Evolutionary conservation across 2,329 filamentous ascomycete genomes (phyloP).

Genomic region (Penicillium fuscoglaucum): DNA sequence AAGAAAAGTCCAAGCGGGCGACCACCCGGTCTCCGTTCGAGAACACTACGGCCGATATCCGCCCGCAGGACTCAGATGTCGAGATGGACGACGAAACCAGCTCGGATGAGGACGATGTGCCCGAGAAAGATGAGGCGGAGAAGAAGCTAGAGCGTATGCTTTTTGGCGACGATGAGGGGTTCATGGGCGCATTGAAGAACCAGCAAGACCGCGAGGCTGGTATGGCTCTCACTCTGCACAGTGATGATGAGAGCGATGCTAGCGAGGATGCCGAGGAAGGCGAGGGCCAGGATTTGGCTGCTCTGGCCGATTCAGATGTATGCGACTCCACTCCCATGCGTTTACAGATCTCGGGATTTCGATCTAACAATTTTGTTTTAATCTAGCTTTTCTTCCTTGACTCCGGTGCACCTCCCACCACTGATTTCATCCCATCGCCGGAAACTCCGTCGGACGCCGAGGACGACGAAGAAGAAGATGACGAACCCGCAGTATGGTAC

Average conservation of each 20-base stretch:
- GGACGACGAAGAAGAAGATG: conserved; percentile 31
- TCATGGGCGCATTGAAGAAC: conserved; percentile 70
- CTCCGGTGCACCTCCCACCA: conserved; percentile 52
- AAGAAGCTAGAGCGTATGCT: conserved; percentile 84
- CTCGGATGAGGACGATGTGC: conserved; percentile 31
- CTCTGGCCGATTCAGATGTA: conserved; percentile 72
- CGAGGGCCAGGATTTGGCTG: conserved; percentile 56
- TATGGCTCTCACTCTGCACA: conserved; percentile 39
- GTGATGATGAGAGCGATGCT: conserved; percentile 30
- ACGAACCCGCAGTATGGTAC: conserved; percentile 64
- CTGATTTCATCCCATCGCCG: conserved; percentile 33
- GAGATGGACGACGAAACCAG: conserved; percentile 31
- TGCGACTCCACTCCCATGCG: conserved; percentile 23
- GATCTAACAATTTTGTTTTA: conserved; percentile 8
- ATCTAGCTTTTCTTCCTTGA: conserved; percentile 77
- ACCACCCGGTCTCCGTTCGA: conserved; percentile 28
- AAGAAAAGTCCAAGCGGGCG: conserved; percentile 33
- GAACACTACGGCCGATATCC: conserved; percentile 17
- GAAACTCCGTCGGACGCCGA: conserved; percentile 43
- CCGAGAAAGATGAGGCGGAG: conserved; percentile 78
- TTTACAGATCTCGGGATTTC: neutral
- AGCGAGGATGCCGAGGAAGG: conserved; percentile 34
- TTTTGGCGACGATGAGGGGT: conserved; percentile 82
- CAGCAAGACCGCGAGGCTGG: conserved; percentile 47
- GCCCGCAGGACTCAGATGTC: conserved; percentile 25